These are phyloP conservation scores for Leccinum rimulosum DNA, from an alignment of 768 basidiomycete species.

Conservation along the genomic window DNA sequence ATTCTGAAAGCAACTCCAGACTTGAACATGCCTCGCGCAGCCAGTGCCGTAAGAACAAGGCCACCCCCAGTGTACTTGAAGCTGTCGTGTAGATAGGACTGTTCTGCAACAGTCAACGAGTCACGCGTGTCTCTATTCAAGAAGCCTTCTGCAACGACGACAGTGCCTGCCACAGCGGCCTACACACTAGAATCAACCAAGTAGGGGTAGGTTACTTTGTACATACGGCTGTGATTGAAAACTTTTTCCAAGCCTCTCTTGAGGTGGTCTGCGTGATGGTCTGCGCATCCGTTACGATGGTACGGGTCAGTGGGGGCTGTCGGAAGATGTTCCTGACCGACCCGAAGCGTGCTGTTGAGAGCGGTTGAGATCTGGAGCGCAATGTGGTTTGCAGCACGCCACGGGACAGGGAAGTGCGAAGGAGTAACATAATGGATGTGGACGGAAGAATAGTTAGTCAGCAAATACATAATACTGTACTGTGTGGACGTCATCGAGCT, in stretches of 20 bases:
- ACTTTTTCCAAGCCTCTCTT: conserved; percentile 47
- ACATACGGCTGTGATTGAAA: conserved; percentile 53
- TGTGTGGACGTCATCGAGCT: conserved; percentile 15
- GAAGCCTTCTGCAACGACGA: conserved; percentile 59
- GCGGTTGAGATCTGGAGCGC: conserved; percentile 17
- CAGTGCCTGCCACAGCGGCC: conserved; percentile 71
- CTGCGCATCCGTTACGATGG: conserved; percentile 47
- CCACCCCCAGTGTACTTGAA: conserved; percentile 86
- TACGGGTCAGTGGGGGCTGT: conserved; percentile 37
- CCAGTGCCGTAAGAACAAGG: conserved; percentile 69
- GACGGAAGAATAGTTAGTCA: conserved; percentile 13
- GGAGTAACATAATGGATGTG: conserved; percentile 17
- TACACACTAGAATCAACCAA: conserved; percentile 25
- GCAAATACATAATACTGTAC: conserved; percentile 2
- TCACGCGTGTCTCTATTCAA: conserved; percentile 82
- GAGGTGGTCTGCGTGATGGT: conserved; percentile 36
- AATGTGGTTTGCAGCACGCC: conserved; percentile 20
- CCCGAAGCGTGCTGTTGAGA: conserved; percentile 17
- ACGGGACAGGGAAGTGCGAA: conserved; percentile 16
- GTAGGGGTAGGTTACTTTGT: background rate
- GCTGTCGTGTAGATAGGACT: conserved; percentile 66
- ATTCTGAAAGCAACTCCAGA: conserved; percentile 66
- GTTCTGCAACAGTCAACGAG: conserved; percentile 57
- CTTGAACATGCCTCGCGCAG: conserved; percentile 76
- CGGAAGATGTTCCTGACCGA: conserved; percentile 27